Conservation (phyloP, 306 rosid species). For the Elaeagnus macrophylla region DNA sequence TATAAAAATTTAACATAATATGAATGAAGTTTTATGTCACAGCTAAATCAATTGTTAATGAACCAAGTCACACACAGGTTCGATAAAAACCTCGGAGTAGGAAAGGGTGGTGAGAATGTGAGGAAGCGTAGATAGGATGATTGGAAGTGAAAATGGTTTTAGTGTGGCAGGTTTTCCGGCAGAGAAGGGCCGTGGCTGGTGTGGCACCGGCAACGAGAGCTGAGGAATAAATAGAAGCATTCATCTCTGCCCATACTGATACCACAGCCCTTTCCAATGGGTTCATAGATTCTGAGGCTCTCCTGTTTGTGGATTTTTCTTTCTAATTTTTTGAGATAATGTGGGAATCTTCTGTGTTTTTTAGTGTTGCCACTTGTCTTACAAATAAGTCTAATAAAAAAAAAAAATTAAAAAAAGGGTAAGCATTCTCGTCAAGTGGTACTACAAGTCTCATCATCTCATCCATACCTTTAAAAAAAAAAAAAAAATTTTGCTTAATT, state of each 20-base stretch:
- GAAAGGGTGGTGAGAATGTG: constrained; percentile 26
- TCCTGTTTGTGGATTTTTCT: constrained; percentile 11
- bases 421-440: too few relatives aligned
- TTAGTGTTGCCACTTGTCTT: neutral
- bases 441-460: too few relatives aligned
- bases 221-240: constrained; percentile 41
- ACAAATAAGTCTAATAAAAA: too few relatives aligned
- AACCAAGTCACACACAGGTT: too few relatives aligned
- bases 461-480: too few relatives aligned
- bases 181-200: constrained; percentile 5
- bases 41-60: too few relatives aligned
- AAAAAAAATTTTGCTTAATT: too few relatives aligned
- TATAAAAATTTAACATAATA: neutral
- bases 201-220: constrained; percentile 35
- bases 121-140: constrained; percentile 10
- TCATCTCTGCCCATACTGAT: constrained; percentile 43
- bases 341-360: constrained; percentile 15
- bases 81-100: constrained; percentile 37
- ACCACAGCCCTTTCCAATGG: neutral
- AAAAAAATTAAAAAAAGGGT: too few relatives aligned
- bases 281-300: constrained; percentile 23
- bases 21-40: too few relatives aligned
- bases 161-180: constrained; percentile 11
- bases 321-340: constrained; percentile 24
- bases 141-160: constrained; percentile 19